Evolutionary conservation across 257 asterid species (phyloP).

Genomic region (Scutellaria baicalensis): DNA sequence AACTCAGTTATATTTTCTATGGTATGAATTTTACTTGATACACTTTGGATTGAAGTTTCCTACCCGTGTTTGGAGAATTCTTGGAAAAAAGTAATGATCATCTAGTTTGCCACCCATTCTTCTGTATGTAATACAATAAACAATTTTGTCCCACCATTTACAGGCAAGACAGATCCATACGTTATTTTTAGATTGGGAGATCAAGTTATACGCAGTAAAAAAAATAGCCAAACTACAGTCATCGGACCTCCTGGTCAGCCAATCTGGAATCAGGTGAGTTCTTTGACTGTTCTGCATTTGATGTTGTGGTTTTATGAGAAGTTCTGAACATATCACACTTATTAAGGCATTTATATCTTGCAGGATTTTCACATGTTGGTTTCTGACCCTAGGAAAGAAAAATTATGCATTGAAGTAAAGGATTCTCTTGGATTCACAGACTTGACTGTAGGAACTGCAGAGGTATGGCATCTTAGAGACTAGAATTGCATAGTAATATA

Average conservation of each 20-base stretch:
- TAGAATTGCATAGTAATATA: not conserved
- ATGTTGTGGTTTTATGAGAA: slow-evolving; percentile 1
- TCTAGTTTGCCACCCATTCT: not conserved
- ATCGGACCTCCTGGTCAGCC: slow-evolving; percentile 98
- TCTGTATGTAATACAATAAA: not conserved
- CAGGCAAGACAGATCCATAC: slow-evolving; percentile 97
- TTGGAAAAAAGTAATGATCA: not conserved
- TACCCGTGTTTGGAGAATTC: not conserved
- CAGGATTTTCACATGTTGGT: slow-evolving; percentile 97
- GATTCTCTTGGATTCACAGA: slow-evolving; percentile 87
- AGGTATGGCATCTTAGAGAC: slow-evolving; percentile 57
- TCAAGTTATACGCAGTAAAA: slow-evolving; percentile 88
- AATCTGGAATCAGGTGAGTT: slow-evolving; percentile 93
- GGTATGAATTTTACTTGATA: slow-evolving; percentile 41
- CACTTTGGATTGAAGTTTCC: slow-evolving; percentile 8
- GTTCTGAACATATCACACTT: slow-evolving; percentile 9
- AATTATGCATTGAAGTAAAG: slow-evolving; percentile 66
- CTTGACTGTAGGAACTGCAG: slow-evolving; percentile 70
- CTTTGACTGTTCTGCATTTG: not conserved
- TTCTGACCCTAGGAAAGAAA: slow-evolving; percentile 71
- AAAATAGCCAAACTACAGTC: slow-evolving; percentile 92
- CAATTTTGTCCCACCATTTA: slow-evolving; percentile 11
- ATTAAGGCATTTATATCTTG: slow-evolving; percentile 6
- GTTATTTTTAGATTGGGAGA: slow-evolving; percentile 80
- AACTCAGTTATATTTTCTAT: slow-evolving; percentile 72